Evolutionary conservation across 75 land plant genomes (phyloP).

Genomic region (Sequoia sempervirens): DNA sequence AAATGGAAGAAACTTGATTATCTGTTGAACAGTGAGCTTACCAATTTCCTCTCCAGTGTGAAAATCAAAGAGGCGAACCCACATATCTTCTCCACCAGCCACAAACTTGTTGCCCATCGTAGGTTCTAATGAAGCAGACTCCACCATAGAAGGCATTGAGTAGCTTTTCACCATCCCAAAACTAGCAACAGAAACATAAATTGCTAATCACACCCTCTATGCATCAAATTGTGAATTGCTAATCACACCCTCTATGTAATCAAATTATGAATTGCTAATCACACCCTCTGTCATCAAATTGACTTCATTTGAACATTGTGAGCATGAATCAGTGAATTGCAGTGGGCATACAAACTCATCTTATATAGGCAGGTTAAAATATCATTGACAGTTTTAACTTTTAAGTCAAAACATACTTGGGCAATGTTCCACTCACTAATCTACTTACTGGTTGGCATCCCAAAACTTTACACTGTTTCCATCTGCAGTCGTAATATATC

Average conservation of each 20-base stretch:
- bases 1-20: background rate
- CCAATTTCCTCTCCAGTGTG: slow-evolving; percentile 90
- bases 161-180: slow-evolving; percentile 91
- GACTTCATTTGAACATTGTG: background rate
- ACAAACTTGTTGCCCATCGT: slow-evolving; percentile 74
- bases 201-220: background rate
- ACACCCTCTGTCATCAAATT: too few species aligned
- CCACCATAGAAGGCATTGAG: slow-evolving; percentile 79
- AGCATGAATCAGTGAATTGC: background rate
- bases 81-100: slow-evolving; percentile 98
- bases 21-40: slow-evolving; percentile 11
- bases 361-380: background rate
- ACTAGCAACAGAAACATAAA: slow-evolving; percentile 27
- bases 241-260: too few species aligned
- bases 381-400: background rate
- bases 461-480: slow-evolving; percentile 93
- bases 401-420: background rate
- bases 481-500: slow-evolving; percentile 92
- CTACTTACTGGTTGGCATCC: slow-evolving; percentile 97
- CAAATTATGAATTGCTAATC: too few species aligned
- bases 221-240: too few species aligned
- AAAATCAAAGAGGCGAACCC: slow-evolving; percentile 91
- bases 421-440: background rate
- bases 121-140: slow-evolving; percentile 93
- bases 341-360: background rate